These are phyloP conservation scores for Infundibulicybe gibba DNA, from an alignment of 768 basidiomycete species.

Conservation along the genomic window DNA sequence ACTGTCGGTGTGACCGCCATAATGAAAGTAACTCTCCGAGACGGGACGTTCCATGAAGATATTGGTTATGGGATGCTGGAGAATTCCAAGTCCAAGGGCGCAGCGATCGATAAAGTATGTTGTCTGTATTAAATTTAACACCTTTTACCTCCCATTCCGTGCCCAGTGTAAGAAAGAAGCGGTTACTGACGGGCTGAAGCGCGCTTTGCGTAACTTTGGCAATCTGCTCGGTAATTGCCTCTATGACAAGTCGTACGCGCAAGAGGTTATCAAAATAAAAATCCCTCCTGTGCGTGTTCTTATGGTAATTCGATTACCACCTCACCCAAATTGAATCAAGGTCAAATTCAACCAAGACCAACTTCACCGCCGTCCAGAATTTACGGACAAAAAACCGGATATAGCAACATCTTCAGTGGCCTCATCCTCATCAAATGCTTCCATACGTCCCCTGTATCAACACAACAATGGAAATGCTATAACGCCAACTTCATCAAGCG, in stretches of 20 bases:
- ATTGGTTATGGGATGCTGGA: constrained; percentile 87
- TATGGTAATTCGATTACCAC: background rate
- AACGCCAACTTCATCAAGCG: constrained; percentile 18
- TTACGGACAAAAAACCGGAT: constrained; percentile 42
- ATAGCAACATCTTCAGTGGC: constrained; percentile 8
- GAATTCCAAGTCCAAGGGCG: constrained; percentile 81
- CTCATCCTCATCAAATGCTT: constrained; percentile 1
- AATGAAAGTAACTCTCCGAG: constrained; percentile 81
- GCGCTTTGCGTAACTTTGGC: constrained; percentile 88
- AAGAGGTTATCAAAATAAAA: constrained; percentile 86
- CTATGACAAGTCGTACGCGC: constrained; percentile 90
- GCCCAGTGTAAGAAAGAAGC: constrained; percentile 96
- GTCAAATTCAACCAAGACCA: constrained; percentile 65
- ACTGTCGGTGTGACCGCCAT: constrained; percentile 81
- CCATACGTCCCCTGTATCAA: background rate
- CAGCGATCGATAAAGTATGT: constrained; percentile 87
- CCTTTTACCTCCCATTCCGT: constrained; percentile 1
- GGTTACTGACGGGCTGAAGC: constrained; percentile 91
- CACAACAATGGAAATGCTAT: constrained; percentile 4
- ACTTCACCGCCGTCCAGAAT: constrained; percentile 70
- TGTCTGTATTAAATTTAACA: background rate
- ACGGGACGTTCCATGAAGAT: constrained; percentile 92
- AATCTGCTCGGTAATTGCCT: constrained; percentile 94
- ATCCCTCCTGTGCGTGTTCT: constrained; percentile 66
- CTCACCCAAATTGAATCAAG: constrained; percentile 24